phyloP scores from a whole-genome alignment of 345 rosid species.

The Gossypium raimondii region DNA sequence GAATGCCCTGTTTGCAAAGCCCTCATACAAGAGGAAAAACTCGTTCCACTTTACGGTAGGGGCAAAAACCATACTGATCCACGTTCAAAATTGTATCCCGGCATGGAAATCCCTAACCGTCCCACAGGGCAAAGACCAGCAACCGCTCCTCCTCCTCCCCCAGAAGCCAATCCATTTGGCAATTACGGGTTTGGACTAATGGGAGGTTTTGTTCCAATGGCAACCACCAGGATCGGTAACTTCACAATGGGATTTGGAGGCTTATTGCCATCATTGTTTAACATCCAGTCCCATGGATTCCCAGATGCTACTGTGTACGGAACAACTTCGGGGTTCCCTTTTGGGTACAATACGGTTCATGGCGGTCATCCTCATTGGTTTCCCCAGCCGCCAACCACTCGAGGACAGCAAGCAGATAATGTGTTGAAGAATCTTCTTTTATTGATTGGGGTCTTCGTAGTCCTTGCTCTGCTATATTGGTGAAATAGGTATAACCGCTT shows the following conservation, averaged over 20 bases:
- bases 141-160: constrained; percentile 60
- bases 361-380: constrained; percentile 53
- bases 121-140: constrained; percentile 86
- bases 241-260: constrained; percentile 77
- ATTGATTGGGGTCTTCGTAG: constrained; percentile 49
- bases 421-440: constrained; percentile 53
- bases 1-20: constrained; percentile 99
- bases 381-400: constrained; percentile 30
- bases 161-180: constrained; percentile 38
- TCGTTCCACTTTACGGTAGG: constrained; percentile 96
- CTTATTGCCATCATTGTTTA: constrained; percentile 72
- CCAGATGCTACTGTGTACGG: constrained; percentile 70
- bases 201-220: constrained; percentile 75
- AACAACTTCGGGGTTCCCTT: constrained; percentile 56
- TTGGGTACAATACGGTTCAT: constrained; percentile 47
- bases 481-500: constrained; percentile 25
- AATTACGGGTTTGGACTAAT: constrained; percentile 59
- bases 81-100: constrained; percentile 63
- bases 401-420: constrained; percentile 52
- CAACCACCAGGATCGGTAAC: constrained; percentile 63
- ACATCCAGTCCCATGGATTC: constrained; percentile 70
- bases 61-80: constrained; percentile 81
- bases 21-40: constrained; percentile 71
- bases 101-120: constrained; percentile 60
- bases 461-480: constrained; percentile 52